Conservation (phyloP, 2,329 filamentous ascomycete genomes). For the Pyrenophora graminea region DNA sequence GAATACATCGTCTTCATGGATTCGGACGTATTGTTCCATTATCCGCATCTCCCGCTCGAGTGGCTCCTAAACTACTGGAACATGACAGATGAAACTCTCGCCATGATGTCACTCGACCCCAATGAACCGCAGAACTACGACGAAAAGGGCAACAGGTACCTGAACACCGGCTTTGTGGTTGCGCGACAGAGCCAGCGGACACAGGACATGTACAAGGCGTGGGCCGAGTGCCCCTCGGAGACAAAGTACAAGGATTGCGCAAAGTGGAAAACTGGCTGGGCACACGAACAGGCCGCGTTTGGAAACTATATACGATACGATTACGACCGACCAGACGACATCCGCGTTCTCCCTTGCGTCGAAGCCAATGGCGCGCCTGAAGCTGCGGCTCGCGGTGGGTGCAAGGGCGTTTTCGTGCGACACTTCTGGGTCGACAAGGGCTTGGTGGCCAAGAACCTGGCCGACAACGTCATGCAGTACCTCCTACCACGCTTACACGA, state of each 20-base stretch:
- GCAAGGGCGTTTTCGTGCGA: conserved; percentile 46
- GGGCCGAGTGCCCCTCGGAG: conserved; percentile 46
- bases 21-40: conserved; percentile 55
- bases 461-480: conserved; percentile 45
- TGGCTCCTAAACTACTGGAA: conserved; percentile 59
- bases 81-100: conserved; percentile 50
- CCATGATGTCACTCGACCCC: conserved; percentile 55
- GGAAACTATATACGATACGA: conserved; percentile 48
- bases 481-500: conserved; percentile 42
- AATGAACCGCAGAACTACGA: conserved; percentile 51
- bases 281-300: conserved; percentile 47
- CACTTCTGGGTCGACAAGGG: conserved; percentile 47
- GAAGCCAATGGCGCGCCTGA: conserved; percentile 47
- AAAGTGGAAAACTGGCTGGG: conserved; percentile 43
- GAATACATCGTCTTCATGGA: conserved; percentile 56
- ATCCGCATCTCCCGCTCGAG: conserved; percentile 54
- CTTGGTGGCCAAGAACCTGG: conserved; percentile 37
- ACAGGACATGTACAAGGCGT: conserved; percentile 46
- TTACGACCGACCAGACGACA: conserved; percentile 44
- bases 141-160: conserved; percentile 44
- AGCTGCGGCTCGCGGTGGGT: conserved; percentile 39
- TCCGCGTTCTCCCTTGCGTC: conserved; percentile 45
- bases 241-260: conserved; percentile 42
- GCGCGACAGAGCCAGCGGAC: conserved; percentile 47
- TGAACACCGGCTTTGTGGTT: conserved; percentile 54